Evolutionary conservation across 73 alveolate genomes (phyloP).

Genomic region (Paramecium sexaurelia): DNA sequence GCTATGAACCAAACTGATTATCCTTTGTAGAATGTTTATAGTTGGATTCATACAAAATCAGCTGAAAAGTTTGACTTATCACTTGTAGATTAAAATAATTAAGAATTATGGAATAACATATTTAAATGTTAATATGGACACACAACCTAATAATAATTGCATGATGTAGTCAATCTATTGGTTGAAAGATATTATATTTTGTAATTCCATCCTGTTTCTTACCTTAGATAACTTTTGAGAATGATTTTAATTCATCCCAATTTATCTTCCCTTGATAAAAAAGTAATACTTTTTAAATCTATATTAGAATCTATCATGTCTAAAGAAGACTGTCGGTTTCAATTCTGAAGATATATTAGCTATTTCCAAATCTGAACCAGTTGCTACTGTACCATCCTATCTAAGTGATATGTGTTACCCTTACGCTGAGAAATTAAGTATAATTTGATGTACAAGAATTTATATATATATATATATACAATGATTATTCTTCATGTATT

Average conservation of each 20-base stretch:
- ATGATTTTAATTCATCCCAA: constrained; percentile 18
- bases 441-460: neutral
- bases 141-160: neutral
- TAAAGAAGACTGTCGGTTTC: neutral
- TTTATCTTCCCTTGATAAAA: neutral
- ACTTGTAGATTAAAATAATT: neutral
- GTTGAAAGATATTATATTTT: neutral
- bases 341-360: constrained; percentile 26
- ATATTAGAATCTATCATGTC: neutral
- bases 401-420: constrained; percentile 31
- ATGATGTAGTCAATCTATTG: neutral
- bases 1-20: neutral
- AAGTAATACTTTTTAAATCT: neutral
- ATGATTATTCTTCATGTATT: neutral
- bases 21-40: neutral
- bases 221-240: neutral
- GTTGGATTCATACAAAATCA: constrained; percentile 17
- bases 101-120: neutral
- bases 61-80: neutral
- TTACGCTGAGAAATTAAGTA: neutral
- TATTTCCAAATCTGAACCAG: neutral
- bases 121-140: neutral
- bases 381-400: neutral
- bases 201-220: neutral
- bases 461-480: neutral